Evolutionary conservation across 768 basidiomycete genomes (phyloP).

Genomic region (Amyloporia xantha): DNA sequence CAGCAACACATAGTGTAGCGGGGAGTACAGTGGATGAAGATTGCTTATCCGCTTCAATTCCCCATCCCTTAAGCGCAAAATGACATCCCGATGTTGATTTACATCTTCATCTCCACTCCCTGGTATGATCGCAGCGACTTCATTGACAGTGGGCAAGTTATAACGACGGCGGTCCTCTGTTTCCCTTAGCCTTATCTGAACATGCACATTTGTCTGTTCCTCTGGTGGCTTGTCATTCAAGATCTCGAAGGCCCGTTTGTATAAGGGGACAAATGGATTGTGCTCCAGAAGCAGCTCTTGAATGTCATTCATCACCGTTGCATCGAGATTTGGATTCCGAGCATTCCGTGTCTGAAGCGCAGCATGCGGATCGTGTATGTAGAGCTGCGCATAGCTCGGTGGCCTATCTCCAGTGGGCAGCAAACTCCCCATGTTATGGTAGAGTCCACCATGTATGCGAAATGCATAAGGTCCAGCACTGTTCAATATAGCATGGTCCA

Average conservation of each 20-base stretch:
- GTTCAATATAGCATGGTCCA: constrained; percentile 24
- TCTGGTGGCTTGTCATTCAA: constrained; percentile 1
- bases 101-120: constrained; percentile 19
- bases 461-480: constrained; percentile 30
- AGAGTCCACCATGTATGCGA: constrained; percentile 29
- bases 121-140: constrained; percentile 38
- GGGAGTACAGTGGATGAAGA: constrained; percentile 28
- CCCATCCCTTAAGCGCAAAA: constrained; percentile 22
- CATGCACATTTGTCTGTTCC: constrained; percentile 5
- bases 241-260: constrained; percentile 12
- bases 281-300: constrained; percentile 8
- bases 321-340: constrained; percentile 2
- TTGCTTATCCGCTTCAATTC: constrained; percentile 28
- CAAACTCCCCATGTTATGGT: constrained; percentile 30
- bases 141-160: constrained; percentile 35
- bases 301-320: constrained; percentile 8
- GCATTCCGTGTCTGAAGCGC: constrained; percentile 25
- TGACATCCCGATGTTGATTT: constrained; percentile 26
- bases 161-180: constrained; percentile 30
- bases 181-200: constrained; percentile 7
- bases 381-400: constrained; percentile 35
- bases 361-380: constrained; percentile 32
- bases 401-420: constrained; percentile 13
- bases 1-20: constrained; percentile 39
- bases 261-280: constrained; percentile 9